A percentile compares a stretch with the other conserved stretches of the same genome.
These are phyloP conservation scores for Fusarium nygamai DNA, from an alignment of 2,329 filamentous ascomycete genomes.

Conservation along the genomic window DNA sequence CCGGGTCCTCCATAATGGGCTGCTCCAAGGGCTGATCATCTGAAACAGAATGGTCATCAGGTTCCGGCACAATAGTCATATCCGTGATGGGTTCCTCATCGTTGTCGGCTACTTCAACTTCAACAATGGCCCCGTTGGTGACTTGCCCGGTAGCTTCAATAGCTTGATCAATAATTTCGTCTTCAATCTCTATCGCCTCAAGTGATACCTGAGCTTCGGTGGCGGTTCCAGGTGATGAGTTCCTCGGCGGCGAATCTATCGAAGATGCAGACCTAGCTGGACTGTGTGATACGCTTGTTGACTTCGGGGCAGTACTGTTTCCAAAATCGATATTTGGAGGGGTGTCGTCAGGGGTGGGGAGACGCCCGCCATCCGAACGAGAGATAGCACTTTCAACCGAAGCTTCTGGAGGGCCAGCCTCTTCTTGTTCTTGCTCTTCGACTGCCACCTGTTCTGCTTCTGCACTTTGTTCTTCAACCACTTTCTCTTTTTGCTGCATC, in stretches of 20 bases:
- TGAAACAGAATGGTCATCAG: not conserved
- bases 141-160: not conserved
- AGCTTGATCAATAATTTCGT: conserved; percentile 18
- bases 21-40: conserved; percentile 22
- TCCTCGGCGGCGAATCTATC: conserved; percentile 3
- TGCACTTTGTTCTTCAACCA: not conserved
- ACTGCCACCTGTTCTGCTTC: conserved; percentile 14
- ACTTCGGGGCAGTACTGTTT: conserved; percentile 34
- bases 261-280: conserved; percentile 13
- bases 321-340: conserved; percentile 50
- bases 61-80: conserved; percentile 14
- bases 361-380: conserved; percentile 54
- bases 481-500: conserved; percentile 3
- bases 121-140: conserved; percentile 3
- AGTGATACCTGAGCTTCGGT: not conserved
- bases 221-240: not conserved
- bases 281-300: conserved; percentile 16
- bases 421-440: conserved; percentile 19
- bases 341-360: conserved; percentile 65
- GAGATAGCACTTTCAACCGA: conserved; percentile 48
- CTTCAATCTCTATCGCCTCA: conserved; percentile 25
- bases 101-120: conserved; percentile 3
- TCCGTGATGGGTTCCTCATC: conserved; percentile 6
- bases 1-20: conserved; percentile 11
- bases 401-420: conserved; percentile 9